Percentiles rank a stretch among this genome's conserved stretches.
phyloP scores from a whole-genome alignment of 768 basidiomycete genomes.

The Pleurotus eryngii region DNA sequence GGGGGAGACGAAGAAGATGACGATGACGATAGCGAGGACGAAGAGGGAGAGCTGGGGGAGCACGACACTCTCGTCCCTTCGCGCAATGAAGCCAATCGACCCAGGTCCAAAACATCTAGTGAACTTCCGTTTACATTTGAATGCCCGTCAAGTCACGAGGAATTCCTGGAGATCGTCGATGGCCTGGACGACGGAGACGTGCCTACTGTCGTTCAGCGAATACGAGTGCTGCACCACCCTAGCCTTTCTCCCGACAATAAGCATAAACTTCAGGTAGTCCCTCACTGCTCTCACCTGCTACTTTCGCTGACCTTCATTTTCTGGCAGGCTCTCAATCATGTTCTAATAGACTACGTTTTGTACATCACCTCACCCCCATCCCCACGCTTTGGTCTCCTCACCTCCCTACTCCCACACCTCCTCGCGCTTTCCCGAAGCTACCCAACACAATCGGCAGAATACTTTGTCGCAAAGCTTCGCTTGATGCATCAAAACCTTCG shows the following conservation, averaged over 20 bases:
- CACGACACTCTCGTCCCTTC: conserved; percentile 38
- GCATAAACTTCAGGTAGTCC: conserved; percentile 78
- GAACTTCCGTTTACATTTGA: conserved; percentile 93
- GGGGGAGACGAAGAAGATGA: conserved; percentile 29
- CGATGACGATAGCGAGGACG: conserved; percentile 26
- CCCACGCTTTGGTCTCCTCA: conserved; percentile 59
- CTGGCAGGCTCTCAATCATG: conserved; percentile 43
- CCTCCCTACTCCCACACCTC: conserved; percentile 73
- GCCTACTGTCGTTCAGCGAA: conserved; percentile 81
- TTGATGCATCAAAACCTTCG: conserved; percentile 95
- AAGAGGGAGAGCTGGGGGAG: conserved; percentile 40
- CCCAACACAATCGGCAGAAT: conserved; percentile 73
- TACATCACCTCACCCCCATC: conserved; percentile 63
- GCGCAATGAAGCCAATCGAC: conserved; percentile 24
- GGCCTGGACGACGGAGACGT: conserved; percentile 69
- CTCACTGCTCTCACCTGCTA: neutral
- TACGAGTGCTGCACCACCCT: conserved; percentile 87
- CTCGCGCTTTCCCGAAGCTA: conserved; percentile 75
- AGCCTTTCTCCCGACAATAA: conserved; percentile 92
- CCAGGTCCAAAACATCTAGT: conserved; percentile 22
- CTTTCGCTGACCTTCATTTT: neutral
- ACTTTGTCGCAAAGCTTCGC: conserved; percentile 77
- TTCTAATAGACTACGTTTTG: conserved; percentile 88
- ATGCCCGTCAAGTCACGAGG: conserved; percentile 83
- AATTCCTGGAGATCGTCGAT: conserved; percentile 82